Evolutionary conservation across 2,329 filamentous ascomycete species (phyloP).

Genomic region (Pseudopyricularia cyperi): DNA sequence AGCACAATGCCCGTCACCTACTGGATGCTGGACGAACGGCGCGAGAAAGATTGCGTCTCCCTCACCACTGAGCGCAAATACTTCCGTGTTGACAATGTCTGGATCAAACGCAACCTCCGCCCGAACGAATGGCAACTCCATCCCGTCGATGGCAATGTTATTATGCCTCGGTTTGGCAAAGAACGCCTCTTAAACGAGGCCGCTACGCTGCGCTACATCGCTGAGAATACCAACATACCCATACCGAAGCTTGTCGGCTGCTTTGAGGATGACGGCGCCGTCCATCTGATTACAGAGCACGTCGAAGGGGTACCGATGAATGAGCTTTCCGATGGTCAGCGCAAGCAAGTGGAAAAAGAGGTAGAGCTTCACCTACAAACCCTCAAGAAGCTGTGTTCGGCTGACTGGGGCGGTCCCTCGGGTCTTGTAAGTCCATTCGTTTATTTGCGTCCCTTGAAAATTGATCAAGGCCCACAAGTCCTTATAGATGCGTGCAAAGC

Average conservation of each 20-base stretch:
- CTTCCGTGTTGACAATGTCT: not conserved
- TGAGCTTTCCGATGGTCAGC: conserved; percentile 6
- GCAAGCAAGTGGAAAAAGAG: conserved; percentile 2
- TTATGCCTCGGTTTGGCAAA: conserved; percentile 4
- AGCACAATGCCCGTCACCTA: not conserved
- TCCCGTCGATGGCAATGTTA: not conserved
- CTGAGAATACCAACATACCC: conserved; percentile 13
- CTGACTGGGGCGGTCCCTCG: conserved; percentile 13
- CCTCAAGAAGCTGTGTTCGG: conserved; percentile 14
- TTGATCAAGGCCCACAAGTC: no score
- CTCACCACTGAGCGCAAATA: conserved; percentile 5
- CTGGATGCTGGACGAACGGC: conserved; percentile 1
- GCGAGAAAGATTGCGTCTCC: conserved; percentile 2
- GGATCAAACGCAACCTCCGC: conserved; percentile 15
- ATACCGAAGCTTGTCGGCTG: conserved; percentile 11
- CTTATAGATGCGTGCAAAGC: no score
- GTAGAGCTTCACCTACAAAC: conserved; percentile 8
- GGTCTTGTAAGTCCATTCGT: conserved; percentile 14
- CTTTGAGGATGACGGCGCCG: conserved; percentile 18
- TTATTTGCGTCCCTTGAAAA: conserved; percentile 7
- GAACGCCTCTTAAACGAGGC: conserved; percentile 17
- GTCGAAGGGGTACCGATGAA: conserved; percentile 17
- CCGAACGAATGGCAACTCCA: conserved; percentile 13
- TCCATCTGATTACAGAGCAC: conserved; percentile 15
- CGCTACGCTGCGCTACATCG: conserved; percentile 12